Percentiles rank a stretch among this genome's conserved stretches.
Conservation (phyloP, 192 early-diverging fungal species). For the Backusella tuberculispora region DNA sequence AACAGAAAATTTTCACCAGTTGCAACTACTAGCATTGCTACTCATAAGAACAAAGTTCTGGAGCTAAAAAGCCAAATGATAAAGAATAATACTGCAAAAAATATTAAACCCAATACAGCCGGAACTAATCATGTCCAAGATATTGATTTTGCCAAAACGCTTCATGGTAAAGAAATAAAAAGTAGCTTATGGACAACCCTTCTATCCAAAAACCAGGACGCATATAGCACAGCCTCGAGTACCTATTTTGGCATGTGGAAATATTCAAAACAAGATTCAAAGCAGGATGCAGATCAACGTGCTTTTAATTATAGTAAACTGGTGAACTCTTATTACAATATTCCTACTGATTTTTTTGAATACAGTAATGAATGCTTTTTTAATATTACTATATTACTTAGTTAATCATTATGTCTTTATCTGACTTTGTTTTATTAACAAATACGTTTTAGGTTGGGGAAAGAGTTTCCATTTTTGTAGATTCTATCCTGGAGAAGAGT, state of each 20-base stretch:
- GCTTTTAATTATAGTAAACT: constrained; percentile 63
- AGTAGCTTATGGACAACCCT: constrained; percentile 48
- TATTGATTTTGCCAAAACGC: constrained; percentile 50
- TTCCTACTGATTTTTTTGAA: constrained; percentile 82
- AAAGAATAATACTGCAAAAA: neutral
- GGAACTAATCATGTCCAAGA: constrained; percentile 48
- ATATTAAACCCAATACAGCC: constrained; percentile 28
- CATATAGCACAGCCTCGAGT: constrained; percentile 62
- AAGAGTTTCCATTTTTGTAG: constrained; percentile 90
- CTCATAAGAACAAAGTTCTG: neutral
- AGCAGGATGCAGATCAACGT: constrained; percentile 67
- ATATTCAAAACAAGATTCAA: constrained; percentile 46
- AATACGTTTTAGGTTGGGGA: constrained; percentile 72
- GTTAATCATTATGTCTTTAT: neutral
- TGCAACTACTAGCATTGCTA: neutral
- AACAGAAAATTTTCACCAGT: neutral
- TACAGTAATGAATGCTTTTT: constrained; percentile 40
- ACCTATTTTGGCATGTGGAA: constrained; percentile 76
- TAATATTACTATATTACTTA: neutral
- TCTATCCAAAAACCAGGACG: constrained; percentile 66
- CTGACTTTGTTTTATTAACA: neutral
- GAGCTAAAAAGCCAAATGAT: neutral
- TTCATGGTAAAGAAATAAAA: constrained; percentile 54
- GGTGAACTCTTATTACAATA: constrained; percentile 83
- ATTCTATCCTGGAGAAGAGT: constrained; percentile 74